Evolutionary conservation across 306 rosid genomes (phyloP).

Genomic region (Cicer judaicum): DNA sequence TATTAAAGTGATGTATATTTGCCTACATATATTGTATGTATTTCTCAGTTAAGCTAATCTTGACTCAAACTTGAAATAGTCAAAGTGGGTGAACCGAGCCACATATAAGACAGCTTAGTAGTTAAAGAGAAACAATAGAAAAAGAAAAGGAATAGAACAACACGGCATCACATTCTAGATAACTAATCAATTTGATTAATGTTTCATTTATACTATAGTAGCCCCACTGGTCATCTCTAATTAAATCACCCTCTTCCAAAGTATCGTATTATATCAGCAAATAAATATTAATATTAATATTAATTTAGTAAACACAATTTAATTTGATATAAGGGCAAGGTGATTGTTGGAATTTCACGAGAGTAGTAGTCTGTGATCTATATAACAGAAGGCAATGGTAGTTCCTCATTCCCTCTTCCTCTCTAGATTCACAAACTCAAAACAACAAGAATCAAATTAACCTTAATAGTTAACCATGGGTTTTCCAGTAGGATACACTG

Average conservation of each 20-base stretch:
- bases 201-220: neutral
- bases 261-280: too few relatives aligned
- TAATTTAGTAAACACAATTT: too few relatives aligned
- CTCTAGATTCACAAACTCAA: neutral
- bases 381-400: neutral
- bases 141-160: neutral
- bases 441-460: too few relatives aligned
- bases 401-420: neutral
- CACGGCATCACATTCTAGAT: neutral
- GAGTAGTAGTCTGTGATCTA: neutral
- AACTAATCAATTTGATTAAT: neutral
- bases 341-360: neutral
- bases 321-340: neutral
- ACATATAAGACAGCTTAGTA: constrained; percentile 9
- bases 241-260: too few relatives aligned
- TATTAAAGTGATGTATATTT: too few relatives aligned
- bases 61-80: neutral
- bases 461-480: constrained; percentile 50
- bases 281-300: too few relatives aligned
- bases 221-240: neutral
- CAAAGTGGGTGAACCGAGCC: neutral
- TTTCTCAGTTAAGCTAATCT: neutral
- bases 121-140: neutral
- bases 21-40: too few relatives aligned
- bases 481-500: constrained; percentile 74